These are phyloP conservation scores for Alloascoidea africana DNA, from an alignment of 805 yeast species.

Conservation along the genomic window DNA sequence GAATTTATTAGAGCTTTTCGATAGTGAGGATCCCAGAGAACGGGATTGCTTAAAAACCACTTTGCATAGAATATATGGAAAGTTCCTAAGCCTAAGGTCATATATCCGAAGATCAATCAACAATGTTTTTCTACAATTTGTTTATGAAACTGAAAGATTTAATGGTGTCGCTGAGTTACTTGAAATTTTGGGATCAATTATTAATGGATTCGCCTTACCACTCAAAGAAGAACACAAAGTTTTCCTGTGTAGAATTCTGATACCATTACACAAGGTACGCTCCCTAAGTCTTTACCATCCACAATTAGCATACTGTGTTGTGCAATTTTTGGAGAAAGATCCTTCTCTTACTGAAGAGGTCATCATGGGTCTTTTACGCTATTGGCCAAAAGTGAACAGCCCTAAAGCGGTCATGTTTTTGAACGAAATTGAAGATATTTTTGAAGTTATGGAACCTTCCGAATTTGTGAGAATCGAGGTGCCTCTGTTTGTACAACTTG, in stretches of 20 bases:
- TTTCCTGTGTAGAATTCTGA: slow-evolving; percentile 68
- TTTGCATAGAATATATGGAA: slow-evolving; percentile 90
- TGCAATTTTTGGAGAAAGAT: slow-evolving; percentile 92
- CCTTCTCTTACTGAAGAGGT: slow-evolving; percentile 88
- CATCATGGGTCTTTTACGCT: slow-evolving; percentile 81
- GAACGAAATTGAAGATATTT: slow-evolving; percentile 91
- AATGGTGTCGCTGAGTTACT: slow-evolving; percentile 91
- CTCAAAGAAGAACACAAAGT: slow-evolving; percentile 94
- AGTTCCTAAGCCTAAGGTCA: slow-evolving; percentile 76
- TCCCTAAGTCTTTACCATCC: slow-evolving; percentile 87
- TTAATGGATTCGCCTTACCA: slow-evolving; percentile 95
- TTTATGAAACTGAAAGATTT: slow-evolving; percentile 89
- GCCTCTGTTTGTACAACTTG: slow-evolving; percentile 85
- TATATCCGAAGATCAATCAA: slow-evolving; percentile 84
- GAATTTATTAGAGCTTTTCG: slow-evolving; percentile 74
- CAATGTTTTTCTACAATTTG: slow-evolving; percentile 84
- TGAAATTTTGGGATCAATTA: slow-evolving; percentile 90
- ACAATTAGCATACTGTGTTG: slow-evolving; percentile 91
- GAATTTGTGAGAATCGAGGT: slow-evolving; percentile 87
- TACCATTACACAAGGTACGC: slow-evolving; percentile 88
- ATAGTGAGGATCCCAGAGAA: slow-evolving; percentile 93
- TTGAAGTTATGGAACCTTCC: slow-evolving; percentile 87
- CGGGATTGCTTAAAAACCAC: slow-evolving; percentile 92
- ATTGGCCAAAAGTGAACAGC: slow-evolving; percentile 93
- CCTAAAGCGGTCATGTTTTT: slow-evolving; percentile 94